Evolutionary conservation across 495 filamentous ascomycete genomes (phyloP).

Genomic region (Terfezia boudieri): DNA sequence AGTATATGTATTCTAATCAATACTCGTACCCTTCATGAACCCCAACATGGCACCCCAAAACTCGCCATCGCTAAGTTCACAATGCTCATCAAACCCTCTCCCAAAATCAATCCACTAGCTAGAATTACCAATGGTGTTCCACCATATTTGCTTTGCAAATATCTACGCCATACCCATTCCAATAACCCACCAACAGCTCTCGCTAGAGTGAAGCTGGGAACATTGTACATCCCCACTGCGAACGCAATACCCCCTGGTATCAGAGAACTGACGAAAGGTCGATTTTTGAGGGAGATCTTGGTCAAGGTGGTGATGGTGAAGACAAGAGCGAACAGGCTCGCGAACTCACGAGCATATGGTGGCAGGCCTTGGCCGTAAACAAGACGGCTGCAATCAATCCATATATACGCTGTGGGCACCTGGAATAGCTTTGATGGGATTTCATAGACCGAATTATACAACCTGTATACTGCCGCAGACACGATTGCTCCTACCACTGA

Average conservation of each 20-base stretch:
- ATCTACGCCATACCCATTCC: slow-evolving; percentile 54
- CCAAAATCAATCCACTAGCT: slow-evolving; percentile 61
- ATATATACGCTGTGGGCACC: slow-evolving; percentile 83
- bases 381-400: slow-evolving; percentile 86
- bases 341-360: slow-evolving; percentile 54
- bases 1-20: too few relatives aligned
- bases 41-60: slow-evolving; percentile 18
- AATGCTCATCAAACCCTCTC: slow-evolving; percentile 86
- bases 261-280: slow-evolving; percentile 28
- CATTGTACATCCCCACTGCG: slow-evolving; percentile 72
- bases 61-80: slow-evolving; percentile 71
- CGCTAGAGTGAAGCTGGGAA: slow-evolving; percentile 84
- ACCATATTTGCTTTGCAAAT: slow-evolving; percentile 23
- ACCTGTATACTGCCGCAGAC: slow-evolving; percentile 65
- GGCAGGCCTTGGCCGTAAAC: slow-evolving; percentile 88
- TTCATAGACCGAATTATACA: slow-evolving; percentile 77
- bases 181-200: slow-evolving; percentile 65
- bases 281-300: slow-evolving; percentile 32
- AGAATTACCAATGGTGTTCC: slow-evolving; percentile 37
- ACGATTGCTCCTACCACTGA: slow-evolving; percentile 71
- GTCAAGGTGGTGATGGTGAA: slow-evolving; percentile 48
- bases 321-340: slow-evolving; percentile 41
- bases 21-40: too few relatives aligned
- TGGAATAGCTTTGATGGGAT: slow-evolving; percentile 78
- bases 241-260: slow-evolving; percentile 77